Evolutionary conservation across 2,329 filamentous ascomycete species (phyloP), one percentile per base, ranked within the genome.

Genomic region (Seiridium unicorne): DNA sequence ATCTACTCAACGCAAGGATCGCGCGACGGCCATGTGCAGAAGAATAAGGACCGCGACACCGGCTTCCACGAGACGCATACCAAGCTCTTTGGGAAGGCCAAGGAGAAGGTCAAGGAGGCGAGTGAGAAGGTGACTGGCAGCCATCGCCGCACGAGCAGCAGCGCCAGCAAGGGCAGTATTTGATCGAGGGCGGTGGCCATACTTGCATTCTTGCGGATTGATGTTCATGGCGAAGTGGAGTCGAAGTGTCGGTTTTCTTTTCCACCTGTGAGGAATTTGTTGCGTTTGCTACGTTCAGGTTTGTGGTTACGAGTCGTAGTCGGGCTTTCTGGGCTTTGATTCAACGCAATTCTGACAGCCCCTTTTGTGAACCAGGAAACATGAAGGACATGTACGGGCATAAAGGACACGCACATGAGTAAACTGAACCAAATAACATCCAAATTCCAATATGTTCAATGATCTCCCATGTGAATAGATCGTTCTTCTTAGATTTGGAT

Each of bases 1-100:
- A 88, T 89, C 73, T 89, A 86, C 70, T 84, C 86, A 51, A 90
- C 88, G 7, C 87, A 85, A 2, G 78, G 78, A 67, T 88, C 84
- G 32, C 82, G 87, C 61, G 88, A 90, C 71, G 86, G 86, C 18
- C 85, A 89, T 69, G 77, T 89, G 56, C 83, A 85, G 67, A 79
- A 77, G 61, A 86, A 86, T 70, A 82, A 83, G 55, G 70, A 72
- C 60, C 70, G 70, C 58, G 80, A 82, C 64, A 77, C 83, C 66
- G 82, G 84, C 63, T 89, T 86, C 73, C 82, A 86, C 70, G 83
- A 85, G 62, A 87, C 83, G 68, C 80, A 84, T 65, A 79, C 76
- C 18, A 83, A 86, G 75, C 70, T 70, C 62, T 73, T 70, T 67
- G 68, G 66, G 59, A 80, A 81, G 71, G 76, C 75, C 48, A 75